Evolutionary conservation across 371 early-diverging fungal species (phyloP).

Genomic region (Mortierella sp.): DNA sequence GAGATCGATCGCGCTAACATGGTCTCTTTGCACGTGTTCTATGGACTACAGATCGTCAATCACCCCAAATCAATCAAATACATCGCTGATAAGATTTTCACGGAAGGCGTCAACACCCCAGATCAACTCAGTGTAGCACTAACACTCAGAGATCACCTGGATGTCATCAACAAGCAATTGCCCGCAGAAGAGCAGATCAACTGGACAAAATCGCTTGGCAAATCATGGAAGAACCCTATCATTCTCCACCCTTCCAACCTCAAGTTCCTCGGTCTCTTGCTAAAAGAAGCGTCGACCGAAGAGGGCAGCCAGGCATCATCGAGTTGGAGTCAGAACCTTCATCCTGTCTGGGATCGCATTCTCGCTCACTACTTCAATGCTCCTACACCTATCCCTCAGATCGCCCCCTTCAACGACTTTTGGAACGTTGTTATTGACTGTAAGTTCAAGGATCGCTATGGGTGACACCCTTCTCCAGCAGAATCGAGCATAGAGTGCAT

Average conservation of each 20-base stretch:
- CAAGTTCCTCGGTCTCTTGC: conserved; percentile 61
- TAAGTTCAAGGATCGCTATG: conserved; percentile 41
- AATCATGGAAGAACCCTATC: conserved; percentile 62
- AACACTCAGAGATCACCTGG: conserved; percentile 60
- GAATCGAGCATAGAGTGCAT: neutral
- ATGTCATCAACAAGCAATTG: conserved; percentile 45
- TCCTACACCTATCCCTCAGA: conserved; percentile 23
- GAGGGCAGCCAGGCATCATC: conserved; percentile 64
- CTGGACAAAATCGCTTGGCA: conserved; percentile 44
- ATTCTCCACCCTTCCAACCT: conserved; percentile 69
- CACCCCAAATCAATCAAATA: conserved; percentile 57
- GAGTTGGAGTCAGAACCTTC: conserved; percentile 81
- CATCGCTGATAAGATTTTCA: conserved; percentile 62
- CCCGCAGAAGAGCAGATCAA: conserved; percentile 42
- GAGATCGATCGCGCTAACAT: no score
- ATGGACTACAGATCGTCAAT: conserved; percentile 24
- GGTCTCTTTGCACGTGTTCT: neutral
- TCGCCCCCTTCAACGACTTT: conserved; percentile 77
- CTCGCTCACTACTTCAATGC: conserved; percentile 63
- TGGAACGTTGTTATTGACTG: conserved; percentile 85
- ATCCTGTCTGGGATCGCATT: conserved; percentile 82
- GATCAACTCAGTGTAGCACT: conserved; percentile 80
- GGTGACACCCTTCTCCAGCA: neutral
- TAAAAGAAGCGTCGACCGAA: conserved; percentile 62
- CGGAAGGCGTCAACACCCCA: conserved; percentile 68